phyloP scores from a whole-genome alignment of 1,284 basidiomycete genomes.

The Rhodofomes roseus region DNA sequence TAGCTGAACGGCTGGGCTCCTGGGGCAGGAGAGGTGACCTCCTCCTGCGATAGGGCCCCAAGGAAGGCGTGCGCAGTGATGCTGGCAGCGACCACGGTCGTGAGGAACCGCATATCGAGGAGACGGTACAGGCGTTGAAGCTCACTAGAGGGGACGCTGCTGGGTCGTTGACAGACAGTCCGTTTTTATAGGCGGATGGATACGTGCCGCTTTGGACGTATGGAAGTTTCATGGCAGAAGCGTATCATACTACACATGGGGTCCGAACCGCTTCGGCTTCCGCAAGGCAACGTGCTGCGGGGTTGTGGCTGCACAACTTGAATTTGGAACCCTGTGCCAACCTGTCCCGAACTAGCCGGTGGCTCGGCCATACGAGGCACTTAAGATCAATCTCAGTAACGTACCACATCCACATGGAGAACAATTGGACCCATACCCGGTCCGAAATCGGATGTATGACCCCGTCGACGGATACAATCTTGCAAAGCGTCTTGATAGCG shows the following conservation, averaged over 20 bases:
- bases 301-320: no score
- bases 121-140: not conserved
- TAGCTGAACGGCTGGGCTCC: slow-evolving; percentile 12
- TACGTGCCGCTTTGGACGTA: not conserved
- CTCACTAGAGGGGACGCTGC: not conserved
- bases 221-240: not conserved
- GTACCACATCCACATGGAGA: not conserved
- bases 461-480: not conserved
- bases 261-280: no score
- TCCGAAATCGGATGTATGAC: not conserved
- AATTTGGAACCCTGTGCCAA: no score
- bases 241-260: not conserved
- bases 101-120: not conserved
- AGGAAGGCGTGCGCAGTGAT: slow-evolving; percentile 16
- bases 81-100: not conserved
- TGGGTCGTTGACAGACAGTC: not conserved
- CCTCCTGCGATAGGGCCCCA: slow-evolving; percentile 10
- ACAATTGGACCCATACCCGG: not conserved
- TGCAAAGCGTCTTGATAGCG: not conserved
- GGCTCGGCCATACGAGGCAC: no score
- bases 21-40: slow-evolving; percentile 11
- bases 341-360: no score
- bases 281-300: no score
- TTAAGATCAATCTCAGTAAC: not conserved
- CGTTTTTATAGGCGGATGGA: not conserved